Base-by-base conservation (phyloP, 2,329 filamentous ascomycete species). In the Pyricularia sp. region DNA sequence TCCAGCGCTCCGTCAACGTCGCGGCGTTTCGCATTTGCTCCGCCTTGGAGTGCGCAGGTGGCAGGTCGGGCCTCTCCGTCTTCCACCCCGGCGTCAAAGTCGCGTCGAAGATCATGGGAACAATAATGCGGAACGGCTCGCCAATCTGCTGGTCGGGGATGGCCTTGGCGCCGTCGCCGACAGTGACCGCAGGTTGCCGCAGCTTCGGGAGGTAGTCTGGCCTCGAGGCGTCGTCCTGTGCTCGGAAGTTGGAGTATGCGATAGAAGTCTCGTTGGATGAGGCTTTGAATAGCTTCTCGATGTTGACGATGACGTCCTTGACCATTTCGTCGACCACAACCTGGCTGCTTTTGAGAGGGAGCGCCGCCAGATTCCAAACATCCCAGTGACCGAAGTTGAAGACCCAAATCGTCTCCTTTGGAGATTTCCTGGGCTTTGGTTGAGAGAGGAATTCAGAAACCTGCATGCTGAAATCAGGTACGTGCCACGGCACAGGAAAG, bases 381-480 rank as follows among this genome's bases (percentile, higher is more conserved):
- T 86, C 84, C 84, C 84, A 86, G 33, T 81, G 81, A n/a, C 84
- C 84, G 68, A 85, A 80, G 11, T 78, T 81, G 68, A 86, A 83
- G 17, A 86, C 76, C 81, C 82, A 86, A 17, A 86, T 72, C 0
- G 84, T 86, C 70, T 85, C 81, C n/a, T 76, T 76, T 6, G 82
- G 79, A 0, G 78, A 69, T 0, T 71, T 69, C 2, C 71, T 70
- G 0, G 79, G 77, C 25, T 74, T 74, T 2, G 80, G 75, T 61
- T 76, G 77, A 7, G 77, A 73, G n/a, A 86, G 78, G 67, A 86
- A 86, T 1, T 72, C 70, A 36, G 78, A 73, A 2, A 86, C 73
- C 71, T 86, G 84, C 2, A 76, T 74, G 23, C 76, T 72, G 12
- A 86, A 72, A 69, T 86, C 84, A 17, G 79, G 77, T 0, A 78